Base-by-base conservation (phyloP, 805 yeast genomes). In the Candida germanica region DNA sequence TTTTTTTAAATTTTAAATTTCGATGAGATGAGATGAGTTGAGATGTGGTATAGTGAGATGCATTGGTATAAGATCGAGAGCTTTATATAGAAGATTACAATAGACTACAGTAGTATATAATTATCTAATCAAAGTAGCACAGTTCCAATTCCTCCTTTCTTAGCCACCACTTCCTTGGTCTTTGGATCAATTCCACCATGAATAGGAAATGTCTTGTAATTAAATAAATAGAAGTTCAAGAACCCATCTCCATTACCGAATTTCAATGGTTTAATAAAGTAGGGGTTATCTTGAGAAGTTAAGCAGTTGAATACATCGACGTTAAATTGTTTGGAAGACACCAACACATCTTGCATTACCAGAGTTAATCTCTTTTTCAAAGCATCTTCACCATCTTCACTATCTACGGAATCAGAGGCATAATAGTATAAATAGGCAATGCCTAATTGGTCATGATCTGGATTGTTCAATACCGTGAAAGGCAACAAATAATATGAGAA, bases 261-360 rank as follows among this genome's bases (percentile, higher is more conserved):
- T 56, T 87, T 86, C 61, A 85, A 72, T 26, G 84, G 80, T 17
- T 86, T 82, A 46, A 93, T 67, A 64, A 93, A 87, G 41, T 84
- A 64, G 11, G 87, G 72, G 58, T 93, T 93, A 55, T 93, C 98
- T 64, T 88, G 95, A 8, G 88, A 72, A 0, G 97, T 79, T 44
- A 93, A 69, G 7, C 97, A 96, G 57, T 93, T 93, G 73, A 91
- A 87, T 3, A 93, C 98, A 56, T 93, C 98, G 50, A 85, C 86
- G 17, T 73, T 73, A 32, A 69, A 61, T 27, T 67, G 58, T 57
- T 84, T 83, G 19, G 95, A 80, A 26, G 86, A 61, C 35, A 91
- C 74, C 38, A 89, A 71, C 1, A 93, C 88, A 51, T 89, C 95
- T 31, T 66, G 68, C 36, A 88, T 71, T 45, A 91, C 65, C 4